Evolutionary conservation across 2,329 filamentous ascomycete genomes (phyloP), one percentile per base, ranked within the genome.

Genomic region (Aspergillus awamori): DNA sequence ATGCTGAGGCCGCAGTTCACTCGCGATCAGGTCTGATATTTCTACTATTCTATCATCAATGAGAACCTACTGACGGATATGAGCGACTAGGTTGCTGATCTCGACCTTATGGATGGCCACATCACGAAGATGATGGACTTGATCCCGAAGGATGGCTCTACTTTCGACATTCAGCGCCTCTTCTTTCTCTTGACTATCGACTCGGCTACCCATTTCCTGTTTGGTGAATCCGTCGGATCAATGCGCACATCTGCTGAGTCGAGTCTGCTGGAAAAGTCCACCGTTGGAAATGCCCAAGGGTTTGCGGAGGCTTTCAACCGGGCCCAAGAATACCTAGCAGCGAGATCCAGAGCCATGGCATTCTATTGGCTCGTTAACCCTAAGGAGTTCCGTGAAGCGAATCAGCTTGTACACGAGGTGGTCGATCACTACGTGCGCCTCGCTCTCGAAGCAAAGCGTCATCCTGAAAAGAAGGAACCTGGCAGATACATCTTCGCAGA

Each of bases 1-100:
- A 81, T 97, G 63, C 87, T 97, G 67, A 84, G 93, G 8, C 93
- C 93, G 0, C 92, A 95, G 71, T 97, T 97, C 76, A 87, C 92
- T 66, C 89, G 89, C 69, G 90, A 96, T 72, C 89, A 93, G 48
- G 86, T 97, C 22, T 8, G 24, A 8, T 17, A 13, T 7, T 2
- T 24, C 4, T 28, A 17, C 3, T 20, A 20, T 13, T 8, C 24
- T 8, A 26, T 17, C n/a, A 10, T 10, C 11, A 11, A 22, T 8
- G 26, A 38, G 41, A n/a, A 13, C 10, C 8, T 26, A n/a, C 15
- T 20, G 24, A 53, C 28, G 13, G 3, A 43, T 57, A 8, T 7
- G 20, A 10, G n/a, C 22, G 53, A 24, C 36, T 49, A 74, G 68
- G 72, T 75, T 10, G 72, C 74, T 57, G 92, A 97, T 76, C 78